Evolutionary conservation across 2,329 filamentous ascomycete species (phyloP).

Genomic region (Fusarium incarnatum): DNA sequence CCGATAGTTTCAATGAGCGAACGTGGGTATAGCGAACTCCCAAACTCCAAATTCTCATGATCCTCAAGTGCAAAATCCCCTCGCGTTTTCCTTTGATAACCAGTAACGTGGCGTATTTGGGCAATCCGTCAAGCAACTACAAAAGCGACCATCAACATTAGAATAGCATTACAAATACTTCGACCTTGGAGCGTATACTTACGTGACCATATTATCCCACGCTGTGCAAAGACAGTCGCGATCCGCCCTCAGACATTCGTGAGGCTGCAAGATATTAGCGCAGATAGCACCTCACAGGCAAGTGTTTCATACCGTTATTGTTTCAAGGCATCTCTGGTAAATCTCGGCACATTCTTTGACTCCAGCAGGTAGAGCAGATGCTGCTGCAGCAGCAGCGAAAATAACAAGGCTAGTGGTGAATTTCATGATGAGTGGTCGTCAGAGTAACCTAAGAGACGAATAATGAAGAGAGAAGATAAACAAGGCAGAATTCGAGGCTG

Average conservation of each 20-base stretch:
- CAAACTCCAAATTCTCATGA: not conserved
- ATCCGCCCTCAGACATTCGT: constrained; percentile 2
- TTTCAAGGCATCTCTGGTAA: constrained; percentile 14
- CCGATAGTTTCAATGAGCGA: too few species aligned
- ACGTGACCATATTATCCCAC: constrained; percentile 12
- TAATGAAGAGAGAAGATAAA: not conserved
- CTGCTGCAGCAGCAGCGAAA: not conserved
- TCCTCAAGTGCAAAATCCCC: not conserved
- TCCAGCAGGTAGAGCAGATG: not conserved
- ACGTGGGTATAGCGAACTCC: not conserved
- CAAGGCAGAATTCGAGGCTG: accelerated
- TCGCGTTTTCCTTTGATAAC: constrained; percentile 20
- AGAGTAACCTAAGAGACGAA: not conserved
- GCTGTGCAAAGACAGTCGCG: constrained; percentile 11
- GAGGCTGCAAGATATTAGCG: constrained; percentile 3
- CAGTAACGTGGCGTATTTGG: not conserved
- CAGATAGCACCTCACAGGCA: accelerated
- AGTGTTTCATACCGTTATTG: not conserved
- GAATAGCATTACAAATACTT: accelerated
- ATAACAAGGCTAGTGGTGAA: not conserved
- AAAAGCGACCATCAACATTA: accelerated
- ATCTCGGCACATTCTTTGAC: constrained; percentile 1
- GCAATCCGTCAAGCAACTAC: constrained; percentile 4
- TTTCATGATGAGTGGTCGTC: constrained; percentile 1
- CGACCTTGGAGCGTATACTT: not conserved